Base-by-base conservation (phyloP, 495 filamentous ascomycete genomes). In the Penicillium canariense region DNA sequence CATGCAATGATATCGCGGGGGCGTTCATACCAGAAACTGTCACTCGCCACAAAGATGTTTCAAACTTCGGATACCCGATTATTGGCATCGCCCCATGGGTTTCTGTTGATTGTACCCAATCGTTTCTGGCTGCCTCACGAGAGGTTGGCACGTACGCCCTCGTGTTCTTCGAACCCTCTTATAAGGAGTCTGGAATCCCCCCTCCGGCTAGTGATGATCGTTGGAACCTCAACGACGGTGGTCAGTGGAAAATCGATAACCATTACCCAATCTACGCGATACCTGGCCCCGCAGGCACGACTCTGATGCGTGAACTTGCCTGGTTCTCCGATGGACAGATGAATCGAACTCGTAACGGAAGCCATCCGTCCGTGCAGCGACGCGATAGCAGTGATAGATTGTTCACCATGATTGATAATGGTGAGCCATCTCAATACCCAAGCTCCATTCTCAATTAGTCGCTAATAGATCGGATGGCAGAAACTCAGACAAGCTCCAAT, bases 61-160 rank as follows among this genome's bases (percentile, higher is more conserved):
- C 87, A 1, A 38, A 56, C 1, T 69, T 67, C 25, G 62, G 60
- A 18, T 79, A 80, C 52, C 75, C 82, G 4, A 78, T 85, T n/a
- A 81, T 96, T 35, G 92, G 84, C 17, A 69, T 96, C n/a, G 91
- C 87, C 8, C 93, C 93, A n/a, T 97, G 93, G 93, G 76, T 92
- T 28, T 86, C 76, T 38, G 72, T 69, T 2, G 68, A 81, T 18
- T 97, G 93, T 56, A 84, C 87, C 8, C 67, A 74, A 36, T 78
- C 82, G 28, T 96, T 88, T 63, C 68, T 97, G 25, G 66, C 73
- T 10, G 78, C 87, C 18, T 87, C 87, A 10, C 73, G 72, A 20
- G 48, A 65, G 5, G 82, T 81, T 27, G 77, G 80, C 12, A 69
- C 84, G 0, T 74, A 79, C 31, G 89, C 81, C 0, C 83, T 97